Evolutionary conservation across 306 rosid genomes (phyloP).

Genomic region (Dalbergia oliveri): DNA sequence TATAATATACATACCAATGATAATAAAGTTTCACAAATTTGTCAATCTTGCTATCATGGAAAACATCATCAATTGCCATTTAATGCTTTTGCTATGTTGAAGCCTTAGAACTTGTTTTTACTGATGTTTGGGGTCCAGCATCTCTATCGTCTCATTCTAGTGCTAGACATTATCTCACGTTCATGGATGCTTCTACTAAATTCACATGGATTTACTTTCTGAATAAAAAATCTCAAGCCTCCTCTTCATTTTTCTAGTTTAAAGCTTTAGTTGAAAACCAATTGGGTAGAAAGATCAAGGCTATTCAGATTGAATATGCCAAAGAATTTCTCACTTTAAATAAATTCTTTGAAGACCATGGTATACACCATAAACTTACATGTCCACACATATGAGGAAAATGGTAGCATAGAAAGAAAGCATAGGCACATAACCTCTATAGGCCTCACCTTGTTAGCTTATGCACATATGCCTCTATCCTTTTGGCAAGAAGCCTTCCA

Average conservation of each 20-base stretch:
- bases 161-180: not conserved
- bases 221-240: not conserved
- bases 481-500: no score
- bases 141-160: fast-evolving
- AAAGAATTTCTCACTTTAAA: not conserved
- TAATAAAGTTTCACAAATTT: no score
- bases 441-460: no score
- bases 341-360: not conserved
- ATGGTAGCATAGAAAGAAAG: not conserved
- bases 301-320: not conserved
- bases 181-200: not conserved
- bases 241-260: not conserved
- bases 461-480: no score
- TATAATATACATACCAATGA: not conserved
- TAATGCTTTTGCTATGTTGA: no score
- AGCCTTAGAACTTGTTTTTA: not conserved
- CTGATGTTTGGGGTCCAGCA: not conserved
- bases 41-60: not conserved
- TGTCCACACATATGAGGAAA: not conserved
- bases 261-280: no score
- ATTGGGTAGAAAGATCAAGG: not conserved
- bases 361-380: not conserved
- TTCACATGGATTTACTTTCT: not conserved
- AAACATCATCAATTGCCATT: not conserved
- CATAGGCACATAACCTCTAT: not conserved